Conservation (phyloP, 306 rosid genomes). For the Boehmeria nivea region DNA sequence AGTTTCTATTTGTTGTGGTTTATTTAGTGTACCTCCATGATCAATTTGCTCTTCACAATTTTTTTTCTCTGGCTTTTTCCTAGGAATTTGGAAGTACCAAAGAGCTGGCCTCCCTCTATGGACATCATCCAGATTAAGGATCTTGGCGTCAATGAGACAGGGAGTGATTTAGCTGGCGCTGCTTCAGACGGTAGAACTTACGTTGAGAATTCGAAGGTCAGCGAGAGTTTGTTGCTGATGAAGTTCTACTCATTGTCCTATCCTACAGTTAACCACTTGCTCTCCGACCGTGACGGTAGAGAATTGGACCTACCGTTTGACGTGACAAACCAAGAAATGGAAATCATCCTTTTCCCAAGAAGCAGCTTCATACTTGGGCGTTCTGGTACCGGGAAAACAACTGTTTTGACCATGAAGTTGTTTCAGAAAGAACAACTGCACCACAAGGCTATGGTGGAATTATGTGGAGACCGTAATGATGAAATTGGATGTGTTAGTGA, state of each 20-base stretch:
- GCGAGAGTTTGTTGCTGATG: conserved; percentile 72
- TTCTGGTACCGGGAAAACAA: conserved; percentile 92
- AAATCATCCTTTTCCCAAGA: conserved; percentile 45
- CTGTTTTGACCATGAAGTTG: conserved; percentile 71
- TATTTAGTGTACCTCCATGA: background rate
- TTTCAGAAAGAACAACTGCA: conserved; percentile 47
- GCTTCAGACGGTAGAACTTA: conserved; percentile 47
- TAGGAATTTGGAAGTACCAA: conserved; percentile 52
- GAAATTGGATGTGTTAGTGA: conserved; percentile 19
- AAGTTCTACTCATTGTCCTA: conserved; percentile 62
- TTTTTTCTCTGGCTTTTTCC: background rate
- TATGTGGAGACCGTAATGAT: conserved; percentile 8
- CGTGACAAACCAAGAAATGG: conserved; percentile 60
- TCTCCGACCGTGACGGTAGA: conserved; percentile 41
- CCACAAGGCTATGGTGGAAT: conserved; percentile 31
- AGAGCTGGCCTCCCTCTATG: conserved; percentile 36
- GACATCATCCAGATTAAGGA: conserved; percentile 40
- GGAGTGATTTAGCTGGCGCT: conserved; percentile 19
- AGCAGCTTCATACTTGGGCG: conserved; percentile 71
- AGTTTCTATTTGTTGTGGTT: background rate
- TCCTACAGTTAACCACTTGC: conserved; percentile 48
- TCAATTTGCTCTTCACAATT: too few species aligned
- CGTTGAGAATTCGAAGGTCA: conserved; percentile 74
- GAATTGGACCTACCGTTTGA: conserved; percentile 76
- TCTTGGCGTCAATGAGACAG: conserved; percentile 18